A percentile compares a stretch with the other conserved stretches of the same genome.
Evolutionary conservation across 1,284 basidiomycete species (phyloP).

Genomic region (Ganoderma multipileum): DNA sequence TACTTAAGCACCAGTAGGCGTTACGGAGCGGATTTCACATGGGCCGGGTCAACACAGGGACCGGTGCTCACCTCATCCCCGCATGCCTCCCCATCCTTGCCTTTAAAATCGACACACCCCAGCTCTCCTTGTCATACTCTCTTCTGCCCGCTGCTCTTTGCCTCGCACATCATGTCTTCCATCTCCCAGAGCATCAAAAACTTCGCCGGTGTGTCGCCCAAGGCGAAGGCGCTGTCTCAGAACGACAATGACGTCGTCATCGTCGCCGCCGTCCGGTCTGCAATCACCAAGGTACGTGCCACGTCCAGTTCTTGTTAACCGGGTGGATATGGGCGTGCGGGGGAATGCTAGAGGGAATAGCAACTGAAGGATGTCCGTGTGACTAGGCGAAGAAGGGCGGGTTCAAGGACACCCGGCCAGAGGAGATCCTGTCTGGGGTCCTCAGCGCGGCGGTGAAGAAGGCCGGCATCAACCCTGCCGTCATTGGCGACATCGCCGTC

Average conservation of each 20-base stretch:
- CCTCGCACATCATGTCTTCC: constrained; percentile 27
- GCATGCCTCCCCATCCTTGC: constrained; percentile 7
- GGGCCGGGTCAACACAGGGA: constrained; percentile 9
- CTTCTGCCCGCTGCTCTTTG: neutral
- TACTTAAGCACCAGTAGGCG: neutral
- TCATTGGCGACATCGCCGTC: constrained; percentile 91
- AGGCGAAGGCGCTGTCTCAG: constrained; percentile 59
- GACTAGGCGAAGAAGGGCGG: constrained; percentile 86
- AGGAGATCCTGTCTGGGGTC: constrained; percentile 88
- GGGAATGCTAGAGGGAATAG: neutral
- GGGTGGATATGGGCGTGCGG: neutral
- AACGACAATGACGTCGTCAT: constrained; percentile 90
- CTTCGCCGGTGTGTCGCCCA: constrained; percentile 43
- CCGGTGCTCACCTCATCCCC: constrained; percentile 25
- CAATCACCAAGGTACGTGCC: constrained; percentile 81
- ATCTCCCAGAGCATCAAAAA: constrained; percentile 37
- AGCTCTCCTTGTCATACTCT: neutral
- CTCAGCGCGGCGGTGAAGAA: constrained; percentile 76
- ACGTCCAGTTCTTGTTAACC: neutral
- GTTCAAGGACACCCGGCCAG: constrained; percentile 93
- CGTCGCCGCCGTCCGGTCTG: constrained; percentile 86
- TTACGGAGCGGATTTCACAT: constrained; percentile 29
- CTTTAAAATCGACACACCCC: neutral
- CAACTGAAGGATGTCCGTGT: neutral
- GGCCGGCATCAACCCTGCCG: constrained; percentile 75